phyloP scores from a whole-genome alignment of 1,284 basidiomycete genomes.

The Takashimella tepidaria region DNA sequence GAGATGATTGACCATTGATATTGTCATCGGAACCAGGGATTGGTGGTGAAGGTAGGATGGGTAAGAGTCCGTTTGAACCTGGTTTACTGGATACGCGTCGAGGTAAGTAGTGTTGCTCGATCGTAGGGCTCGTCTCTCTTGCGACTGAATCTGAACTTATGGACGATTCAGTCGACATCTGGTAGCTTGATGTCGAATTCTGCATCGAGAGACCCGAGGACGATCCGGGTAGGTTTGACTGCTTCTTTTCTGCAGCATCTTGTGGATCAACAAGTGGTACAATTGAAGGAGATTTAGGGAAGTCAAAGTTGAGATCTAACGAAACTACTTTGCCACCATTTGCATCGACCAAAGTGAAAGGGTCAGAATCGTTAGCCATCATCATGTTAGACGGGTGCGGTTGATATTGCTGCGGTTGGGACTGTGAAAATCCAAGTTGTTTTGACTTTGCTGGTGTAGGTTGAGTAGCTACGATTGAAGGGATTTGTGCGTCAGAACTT shows the following conservation, averaged over 20 bases:
- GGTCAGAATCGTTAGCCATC: neutral
- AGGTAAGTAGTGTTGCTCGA: neutral
- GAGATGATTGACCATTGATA: neutral
- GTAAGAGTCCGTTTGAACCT: neutral
- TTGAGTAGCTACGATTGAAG: neutral
- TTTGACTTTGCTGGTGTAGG: constrained; percentile 1
- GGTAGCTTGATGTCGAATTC: neutral
- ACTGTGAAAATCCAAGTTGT: neutral
- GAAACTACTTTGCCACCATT: neutral
- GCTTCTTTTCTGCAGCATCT: constrained; percentile 3
- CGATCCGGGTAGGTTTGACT: neutral
- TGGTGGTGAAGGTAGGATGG: neutral
- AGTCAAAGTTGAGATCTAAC: constrained; percentile 10
- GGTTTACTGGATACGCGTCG: neutral
- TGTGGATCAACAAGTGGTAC: constrained; percentile 21
- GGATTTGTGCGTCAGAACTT: too few relatives aligned
- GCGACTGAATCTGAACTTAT: neutral
- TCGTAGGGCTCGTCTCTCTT: neutral
- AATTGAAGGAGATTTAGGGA: constrained; percentile 19
- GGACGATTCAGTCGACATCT: neutral
- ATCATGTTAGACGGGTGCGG: neutral
- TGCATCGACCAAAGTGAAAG: neutral
- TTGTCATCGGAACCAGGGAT: neutral
- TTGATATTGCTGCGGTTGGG: neutral
- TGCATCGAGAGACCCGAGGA: neutral